These are phyloP conservation scores for Stemphylium vesicarium DNA, from an alignment of 2,329 filamentous ascomycete genomes.

Conservation along the genomic window DNA sequence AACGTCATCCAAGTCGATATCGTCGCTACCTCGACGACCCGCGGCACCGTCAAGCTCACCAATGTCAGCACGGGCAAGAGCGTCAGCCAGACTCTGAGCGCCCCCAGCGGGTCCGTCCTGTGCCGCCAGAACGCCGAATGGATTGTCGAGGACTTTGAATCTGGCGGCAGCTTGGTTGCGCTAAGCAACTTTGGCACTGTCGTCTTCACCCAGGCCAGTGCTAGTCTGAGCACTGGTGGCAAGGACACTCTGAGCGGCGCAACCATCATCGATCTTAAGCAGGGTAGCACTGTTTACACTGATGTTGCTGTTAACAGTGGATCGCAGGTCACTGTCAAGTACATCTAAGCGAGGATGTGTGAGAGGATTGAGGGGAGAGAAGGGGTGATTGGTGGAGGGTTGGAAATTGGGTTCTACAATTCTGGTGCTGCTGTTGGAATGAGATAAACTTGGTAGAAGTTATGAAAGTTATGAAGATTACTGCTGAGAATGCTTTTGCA, in stretches of 20 bases:
- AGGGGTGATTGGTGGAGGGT: neutral
- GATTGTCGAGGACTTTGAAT: slow-evolving; percentile 49
- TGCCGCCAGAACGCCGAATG: slow-evolving; percentile 62
- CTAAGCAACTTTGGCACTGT: slow-evolving; percentile 3
- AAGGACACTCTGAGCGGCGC: neutral
- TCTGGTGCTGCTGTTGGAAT: no score
- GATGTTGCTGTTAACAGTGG: slow-evolving; percentile 5
- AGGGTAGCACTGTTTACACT: slow-evolving; percentile 4
- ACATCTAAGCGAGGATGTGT: neutral
- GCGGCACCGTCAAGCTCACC: slow-evolving; percentile 57
- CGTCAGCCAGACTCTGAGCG: slow-evolving; percentile 58
- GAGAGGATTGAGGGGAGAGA: neutral
- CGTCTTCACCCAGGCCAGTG: neutral
- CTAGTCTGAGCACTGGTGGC: neutral
- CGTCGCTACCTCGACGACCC: slow-evolving; percentile 50
- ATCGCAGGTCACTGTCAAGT: slow-evolving; percentile 6
- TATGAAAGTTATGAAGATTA: no score
- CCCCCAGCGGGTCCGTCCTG: slow-evolving; percentile 13
- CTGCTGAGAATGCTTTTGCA: no score
- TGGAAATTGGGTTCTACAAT: neutral
- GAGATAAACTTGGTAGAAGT: no score
- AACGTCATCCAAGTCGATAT: slow-evolving; percentile 54
- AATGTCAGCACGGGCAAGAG: slow-evolving; percentile 61
- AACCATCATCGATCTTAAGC: slow-evolving; percentile 3
- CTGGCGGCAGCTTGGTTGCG: neutral